phyloP scores from a whole-genome alignment of 208 protist genomes.

The Balamuthia mandrillaris region DNA sequence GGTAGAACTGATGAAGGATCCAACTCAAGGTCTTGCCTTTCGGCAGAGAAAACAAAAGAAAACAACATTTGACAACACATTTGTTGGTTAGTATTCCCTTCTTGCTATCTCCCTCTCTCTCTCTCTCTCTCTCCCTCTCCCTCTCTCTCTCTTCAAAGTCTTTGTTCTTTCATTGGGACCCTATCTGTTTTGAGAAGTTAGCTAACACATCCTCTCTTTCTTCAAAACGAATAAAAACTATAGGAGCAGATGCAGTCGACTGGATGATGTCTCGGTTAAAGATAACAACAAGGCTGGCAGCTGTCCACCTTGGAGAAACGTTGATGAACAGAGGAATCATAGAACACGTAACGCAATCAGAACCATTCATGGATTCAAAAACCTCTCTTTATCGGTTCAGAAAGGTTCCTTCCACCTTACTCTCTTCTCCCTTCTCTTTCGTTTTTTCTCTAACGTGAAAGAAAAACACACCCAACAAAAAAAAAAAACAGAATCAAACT shows the following conservation, averaged over 20 bases:
- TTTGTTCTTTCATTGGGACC: not conserved
- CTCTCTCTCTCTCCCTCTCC: not conserved
- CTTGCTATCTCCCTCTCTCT: not conserved
- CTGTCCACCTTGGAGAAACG: conserved; percentile 2
- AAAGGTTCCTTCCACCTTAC: not conserved
- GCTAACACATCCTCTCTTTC: not conserved
- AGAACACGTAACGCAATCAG: not conserved
- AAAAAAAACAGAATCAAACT: not conserved
- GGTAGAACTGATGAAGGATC: not conserved
- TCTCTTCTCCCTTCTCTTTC: not conserved
- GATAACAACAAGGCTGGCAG: not conserved
- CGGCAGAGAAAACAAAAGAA: not conserved
- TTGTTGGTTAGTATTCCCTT: not conserved
- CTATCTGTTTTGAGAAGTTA: not conserved
- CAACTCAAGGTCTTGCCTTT: not conserved
- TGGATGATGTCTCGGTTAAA: not conserved
- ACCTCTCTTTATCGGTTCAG: not conserved
- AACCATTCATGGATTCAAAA: conserved; percentile 1
- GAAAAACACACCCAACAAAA: not conserved
- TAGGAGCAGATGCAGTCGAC: not conserved
- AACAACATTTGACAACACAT: not conserved
- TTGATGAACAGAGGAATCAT: conserved; percentile 3
- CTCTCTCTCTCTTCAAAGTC: not conserved
- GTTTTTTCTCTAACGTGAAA: not conserved
- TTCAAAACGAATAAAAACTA: too few relatives aligned